Conservation (phyloP, 2,329 filamentous ascomycete genomes). For the Epichloe elymi region DNA sequence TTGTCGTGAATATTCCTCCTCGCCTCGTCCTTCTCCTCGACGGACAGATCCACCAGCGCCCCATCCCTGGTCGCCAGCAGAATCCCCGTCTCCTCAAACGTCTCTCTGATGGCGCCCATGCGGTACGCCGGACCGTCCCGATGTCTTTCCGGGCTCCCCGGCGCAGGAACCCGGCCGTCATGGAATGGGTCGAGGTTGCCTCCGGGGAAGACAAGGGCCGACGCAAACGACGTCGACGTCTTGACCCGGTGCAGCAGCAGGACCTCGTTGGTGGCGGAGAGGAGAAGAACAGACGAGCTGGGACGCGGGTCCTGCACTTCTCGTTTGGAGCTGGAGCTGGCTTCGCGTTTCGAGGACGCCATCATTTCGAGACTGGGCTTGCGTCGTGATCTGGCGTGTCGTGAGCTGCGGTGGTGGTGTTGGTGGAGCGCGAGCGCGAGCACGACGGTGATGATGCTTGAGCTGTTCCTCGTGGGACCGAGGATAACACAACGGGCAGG, state of each 20-base stretch:
- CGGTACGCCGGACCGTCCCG: conserved; percentile 61
- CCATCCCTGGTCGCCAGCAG: conserved; percentile 50
- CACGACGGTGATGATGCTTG: background rate
- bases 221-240: conserved; percentile 73
- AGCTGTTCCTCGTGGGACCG: background rate
- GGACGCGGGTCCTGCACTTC: conserved; percentile 37
- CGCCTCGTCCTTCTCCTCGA: conserved; percentile 48
- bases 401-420: conserved; percentile 1
- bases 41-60: conserved; percentile 46
- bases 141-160: conserved; percentile 44
- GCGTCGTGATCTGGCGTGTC: background rate
- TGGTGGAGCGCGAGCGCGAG: background rate
- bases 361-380: conserved; percentile 1
- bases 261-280: conserved; percentile 79
- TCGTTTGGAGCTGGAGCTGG: conserved; percentile 8
- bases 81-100: conserved; percentile 91
- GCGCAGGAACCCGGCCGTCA: conserved; percentile 46
- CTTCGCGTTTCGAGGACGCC: conserved; percentile 5
- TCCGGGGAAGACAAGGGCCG: conserved; percentile 79
- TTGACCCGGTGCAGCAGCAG: conserved; percentile 77
- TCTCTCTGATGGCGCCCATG: conserved; percentile 76
- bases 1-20: conserved; percentile 57
- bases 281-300: conserved; percentile 65
- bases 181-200: conserved; percentile 69
- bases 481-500: background rate